Evolutionary conservation across 176 grass and related monocot species (phyloP).

Genomic region (Hordeum vulgare): DNA sequence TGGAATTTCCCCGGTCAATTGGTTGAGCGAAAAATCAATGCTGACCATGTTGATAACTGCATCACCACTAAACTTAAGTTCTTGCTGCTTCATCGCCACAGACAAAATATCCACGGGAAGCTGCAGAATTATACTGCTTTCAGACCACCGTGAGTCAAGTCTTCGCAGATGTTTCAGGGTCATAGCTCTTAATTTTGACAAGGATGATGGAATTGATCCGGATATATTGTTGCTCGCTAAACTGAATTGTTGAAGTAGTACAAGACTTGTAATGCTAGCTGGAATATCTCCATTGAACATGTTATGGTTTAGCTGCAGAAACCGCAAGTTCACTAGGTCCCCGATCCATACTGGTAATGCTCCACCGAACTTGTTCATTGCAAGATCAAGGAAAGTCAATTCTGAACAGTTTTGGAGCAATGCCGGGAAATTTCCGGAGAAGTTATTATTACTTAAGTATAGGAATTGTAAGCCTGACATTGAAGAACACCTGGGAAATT

Average conservation of each 20-base stretch:
- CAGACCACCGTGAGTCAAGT: not conserved
- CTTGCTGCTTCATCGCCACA: not conserved
- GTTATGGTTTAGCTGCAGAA: conserved; percentile 25
- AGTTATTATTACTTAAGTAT: conserved; percentile 18
- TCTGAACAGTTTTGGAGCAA: not conserved
- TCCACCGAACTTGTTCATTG: conserved; percentile 17
- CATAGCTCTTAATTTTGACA: conserved; percentile 29
- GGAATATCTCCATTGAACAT: conserved; percentile 36
- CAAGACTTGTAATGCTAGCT: not conserved
- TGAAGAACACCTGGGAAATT: not conserved
- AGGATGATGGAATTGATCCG: conserved; percentile 1
- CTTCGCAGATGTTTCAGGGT: not conserved
- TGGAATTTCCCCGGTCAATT: not conserved
- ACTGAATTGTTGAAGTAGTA: conserved; percentile 22
- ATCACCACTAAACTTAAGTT: not conserved
- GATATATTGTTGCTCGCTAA: conserved; percentile 25
- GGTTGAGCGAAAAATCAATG: not conserved
- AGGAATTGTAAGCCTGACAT: not conserved
- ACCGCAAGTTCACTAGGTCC: not conserved
- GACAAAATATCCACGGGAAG: not conserved
- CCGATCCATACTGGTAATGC: conserved; percentile 32
- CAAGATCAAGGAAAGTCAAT: conserved; percentile 16
- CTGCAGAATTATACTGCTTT: no score
- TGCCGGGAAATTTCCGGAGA: conserved; percentile 24
- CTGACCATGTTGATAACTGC: not conserved